Base-by-base conservation (phyloP, 306 rosid species). In the Cicer cuneatum region DNA sequence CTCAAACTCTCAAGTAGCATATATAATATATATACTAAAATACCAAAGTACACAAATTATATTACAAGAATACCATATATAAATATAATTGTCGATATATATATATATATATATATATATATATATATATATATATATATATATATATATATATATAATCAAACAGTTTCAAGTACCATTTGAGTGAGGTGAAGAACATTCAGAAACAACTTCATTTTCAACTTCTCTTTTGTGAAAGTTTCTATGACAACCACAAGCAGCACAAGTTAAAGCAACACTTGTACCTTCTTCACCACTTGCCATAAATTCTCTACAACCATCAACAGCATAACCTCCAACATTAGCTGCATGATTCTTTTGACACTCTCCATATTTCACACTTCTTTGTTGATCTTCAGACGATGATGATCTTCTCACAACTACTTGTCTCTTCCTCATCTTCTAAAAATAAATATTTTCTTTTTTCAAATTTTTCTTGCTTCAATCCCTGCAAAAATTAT, bases 281-380 rank as follows among this genome's bases (percentile, higher is more conserved):
- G 94, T 79, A 0, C 91, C 90, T 57, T 89, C 94, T 18, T 69
- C 92, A 2, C 87, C 89, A 21, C 90, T 79, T 0, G 96, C 97
- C 93, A 93, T 87, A 85, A 93, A 93, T 69, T 93, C 98, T 33
- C 98, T 72, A 77, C 98, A 93, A 7, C 98, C 98, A 9, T 93
- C 98, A 4, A 93, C 91, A 1, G 98, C 97, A 10, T 89, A 83
- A 1, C 98, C 98, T 43, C 98, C 97, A 0, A 92, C 90, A 1
- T 85, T 86, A 0, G 97, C 98, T 0, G 98, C 98, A 5, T 93
- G 98, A 57, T 93, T 93, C 94, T 91, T 93, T 65, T 93, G 98
- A 63, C 98, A 93, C 88, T 88, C 96, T 3, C 89, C 90, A 16
- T 93, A 93, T 37, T 88, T 89, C 79, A 91, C 68, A 2, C 52